Evolutionary conservation across 1,139 yeast genomes (phyloP).

Genomic region (Pneumocystis oryctolagi): DNA sequence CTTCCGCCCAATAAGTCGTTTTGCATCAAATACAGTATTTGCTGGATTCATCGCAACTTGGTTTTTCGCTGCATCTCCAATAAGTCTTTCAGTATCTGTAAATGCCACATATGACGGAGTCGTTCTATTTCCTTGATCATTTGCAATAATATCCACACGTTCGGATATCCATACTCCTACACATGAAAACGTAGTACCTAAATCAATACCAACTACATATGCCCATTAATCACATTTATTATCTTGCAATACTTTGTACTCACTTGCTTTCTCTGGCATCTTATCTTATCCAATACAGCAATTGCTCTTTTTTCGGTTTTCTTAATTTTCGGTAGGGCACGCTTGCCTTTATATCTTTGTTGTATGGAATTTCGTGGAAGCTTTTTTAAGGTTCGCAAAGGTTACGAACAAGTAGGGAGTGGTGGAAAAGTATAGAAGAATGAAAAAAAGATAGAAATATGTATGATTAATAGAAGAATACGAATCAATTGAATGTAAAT

Average conservation of each 20-base stretch:
- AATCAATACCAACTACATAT: conserved; percentile 48
- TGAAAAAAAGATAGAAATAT: background rate
- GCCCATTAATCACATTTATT: background rate
- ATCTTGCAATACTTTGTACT: background rate
- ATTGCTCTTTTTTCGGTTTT: background rate
- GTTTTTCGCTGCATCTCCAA: conserved; percentile 97
- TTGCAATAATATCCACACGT: conserved; percentile 82
- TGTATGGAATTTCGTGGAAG: background rate
- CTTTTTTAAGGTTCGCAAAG: background rate
- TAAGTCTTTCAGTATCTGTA: conserved; percentile 89
- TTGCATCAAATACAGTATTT: conserved; percentile 92
- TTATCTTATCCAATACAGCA: background rate
- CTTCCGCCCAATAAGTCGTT: conserved; percentile 92
- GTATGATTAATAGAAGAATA: background rate
- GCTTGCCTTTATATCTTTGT: background rate
- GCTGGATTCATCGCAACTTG: conserved; percentile 96
- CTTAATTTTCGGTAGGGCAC: background rate
- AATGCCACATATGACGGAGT: conserved; percentile 96
- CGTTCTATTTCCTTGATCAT: conserved; percentile 94
- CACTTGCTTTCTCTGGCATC: background rate
- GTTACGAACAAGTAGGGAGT: background rate
- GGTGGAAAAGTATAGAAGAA: background rate
- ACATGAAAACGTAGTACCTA: conserved; percentile 87
- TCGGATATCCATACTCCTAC: conserved; percentile 61
- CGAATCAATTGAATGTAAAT: background rate